A percentile compares a stretch with the other conserved stretches of the same genome.
These are phyloP conservation scores for Talaromyces sp. DNA, from an alignment of 2,329 filamentous ascomycete genomes.

Conservation along the genomic window DNA sequence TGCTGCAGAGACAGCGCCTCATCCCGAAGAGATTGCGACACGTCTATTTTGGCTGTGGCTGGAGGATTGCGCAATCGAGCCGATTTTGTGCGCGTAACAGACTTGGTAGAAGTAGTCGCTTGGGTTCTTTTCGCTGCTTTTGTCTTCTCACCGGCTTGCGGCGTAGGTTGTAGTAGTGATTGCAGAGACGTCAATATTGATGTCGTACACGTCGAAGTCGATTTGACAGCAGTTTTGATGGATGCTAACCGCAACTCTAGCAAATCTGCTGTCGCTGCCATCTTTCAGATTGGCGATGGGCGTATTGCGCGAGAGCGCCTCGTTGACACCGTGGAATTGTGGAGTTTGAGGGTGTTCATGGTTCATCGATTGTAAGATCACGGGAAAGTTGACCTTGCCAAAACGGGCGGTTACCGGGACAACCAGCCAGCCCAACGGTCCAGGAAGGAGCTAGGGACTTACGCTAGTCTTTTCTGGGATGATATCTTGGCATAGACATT, in stretches of 20 bases:
- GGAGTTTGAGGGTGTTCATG: not conserved
- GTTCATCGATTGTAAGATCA: conserved; percentile 15
- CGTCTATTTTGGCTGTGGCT: conserved; percentile 25
- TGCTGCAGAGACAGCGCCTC: conserved; percentile 35
- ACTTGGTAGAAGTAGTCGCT: conserved; percentile 24
- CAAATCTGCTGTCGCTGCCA: conserved; percentile 20
- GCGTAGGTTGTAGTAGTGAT: conserved; percentile 35
- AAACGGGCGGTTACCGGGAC: conserved; percentile 21
- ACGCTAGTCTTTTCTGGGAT: conserved; percentile 2
- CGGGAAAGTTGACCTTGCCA: conserved; percentile 21
- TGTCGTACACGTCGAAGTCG: conserved; percentile 53
- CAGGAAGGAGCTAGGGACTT: not conserved
- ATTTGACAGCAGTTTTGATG: conserved; percentile 55
- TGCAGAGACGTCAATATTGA: conserved; percentile 40
- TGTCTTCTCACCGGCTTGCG: conserved; percentile 22
- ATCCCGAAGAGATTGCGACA: conserved; percentile 29
- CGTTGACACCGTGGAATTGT: not conserved
- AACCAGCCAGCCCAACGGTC: not conserved
- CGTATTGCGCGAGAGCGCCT: conserved; percentile 1
- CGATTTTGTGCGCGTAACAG: conserved; percentile 26
- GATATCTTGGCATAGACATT: not conserved
- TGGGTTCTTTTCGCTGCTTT: conserved; percentile 21
- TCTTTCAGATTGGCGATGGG: not conserved
- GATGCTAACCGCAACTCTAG: conserved; percentile 37
- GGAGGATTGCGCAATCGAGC: conserved; percentile 27